These are phyloP conservation scores for Pholiota molesta DNA, from an alignment of 768 basidiomycete genomes.

Conservation along the genomic window DNA sequence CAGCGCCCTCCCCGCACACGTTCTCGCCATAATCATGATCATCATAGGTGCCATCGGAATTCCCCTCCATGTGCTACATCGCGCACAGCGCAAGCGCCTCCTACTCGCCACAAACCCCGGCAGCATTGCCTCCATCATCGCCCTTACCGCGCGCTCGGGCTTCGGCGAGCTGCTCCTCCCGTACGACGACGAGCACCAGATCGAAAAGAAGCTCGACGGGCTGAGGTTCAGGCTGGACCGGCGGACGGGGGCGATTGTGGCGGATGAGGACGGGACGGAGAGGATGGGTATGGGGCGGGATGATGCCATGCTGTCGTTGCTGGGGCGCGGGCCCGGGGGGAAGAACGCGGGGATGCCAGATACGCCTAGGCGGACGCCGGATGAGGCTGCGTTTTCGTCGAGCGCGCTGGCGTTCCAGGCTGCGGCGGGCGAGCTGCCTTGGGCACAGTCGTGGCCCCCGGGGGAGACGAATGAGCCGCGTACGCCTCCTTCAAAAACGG, in stretches of 20 bases:
- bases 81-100: slow-evolving; percentile 47
- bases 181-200: slow-evolving; percentile 49
- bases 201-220: slow-evolving; percentile 52
- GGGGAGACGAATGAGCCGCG: not conserved
- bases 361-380: not conserved
- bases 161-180: slow-evolving; percentile 65
- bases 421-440: slow-evolving; percentile 17
- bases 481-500: slow-evolving; percentile 4
- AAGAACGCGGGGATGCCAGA: not conserved
- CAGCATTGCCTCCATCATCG: slow-evolving; percentile 56
- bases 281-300: slow-evolving; percentile 32
- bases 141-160: slow-evolving; percentile 62
- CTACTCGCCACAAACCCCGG: slow-evolving; percentile 60
- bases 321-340: slow-evolving; percentile 29
- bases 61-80: slow-evolving; percentile 49
- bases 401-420: slow-evolving; percentile 26
- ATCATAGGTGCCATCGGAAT: slow-evolving; percentile 50
- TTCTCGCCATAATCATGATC: slow-evolving; percentile 52
- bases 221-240: slow-evolving; percentile 58
- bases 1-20: slow-evolving; percentile 57
- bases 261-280: slow-evolving; percentile 46
- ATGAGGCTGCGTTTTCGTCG: slow-evolving; percentile 21
- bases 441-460: slow-evolving; percentile 15
- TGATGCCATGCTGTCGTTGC: slow-evolving; percentile 40
- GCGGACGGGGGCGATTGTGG: slow-evolving; percentile 64